Base-by-base conservation (phyloP, 495 filamentous ascomycete species). In the Daldinia childiae region DNA sequence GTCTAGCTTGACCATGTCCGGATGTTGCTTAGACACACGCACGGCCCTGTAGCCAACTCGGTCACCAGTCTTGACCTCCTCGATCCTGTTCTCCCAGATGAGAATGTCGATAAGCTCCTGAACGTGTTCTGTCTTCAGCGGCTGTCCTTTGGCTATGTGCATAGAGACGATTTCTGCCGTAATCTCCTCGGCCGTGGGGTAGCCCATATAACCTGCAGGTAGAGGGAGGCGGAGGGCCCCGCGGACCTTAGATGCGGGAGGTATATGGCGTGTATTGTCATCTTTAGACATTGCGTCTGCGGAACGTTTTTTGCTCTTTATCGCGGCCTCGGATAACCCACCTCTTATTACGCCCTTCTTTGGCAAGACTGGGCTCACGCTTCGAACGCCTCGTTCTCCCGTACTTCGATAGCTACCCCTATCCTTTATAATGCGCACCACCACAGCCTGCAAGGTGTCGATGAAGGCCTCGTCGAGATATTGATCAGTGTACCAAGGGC, bases 401-500 rank as follows among this genome's bases (percentile, higher is more conserved):
- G 79, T 79, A 45, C 79, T 80, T 6, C 78, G 64, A 77, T 87
- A 92, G 83, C 91, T 94, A 68, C 90, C 93, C 66, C 85, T 82
- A 27, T 79, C 82, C 72, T 88, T 87, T 64, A 98, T 90, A 58
- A 88, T 91, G 63, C 87, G 86, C 68, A 92, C 89, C 17, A 97
- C 77, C 11, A 90, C 87, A 3, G 85, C 82, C 32, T 89, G 83
- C 14, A 96, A 82, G 34, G 82, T 85, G 24, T 90, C 87, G 74
- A 98, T 93, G 76, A 99, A 94, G 52, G 91, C 90, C 39, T 90
- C 87, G 77, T 99, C 95, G 3, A 98, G 86, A 41, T 91, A 91
- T 7, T 91, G 91, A 57, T 97, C 92, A 21, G 91, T 94, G 73
- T 93, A 98, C 92, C 94, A 99, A 17, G 92, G 90, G 5, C 96